Evolutionary conservation across 2,329 filamentous ascomycete species (phyloP), one percentile per base, ranked within the genome.

Genomic region (Ilyonectria mors-panacis): DNA sequence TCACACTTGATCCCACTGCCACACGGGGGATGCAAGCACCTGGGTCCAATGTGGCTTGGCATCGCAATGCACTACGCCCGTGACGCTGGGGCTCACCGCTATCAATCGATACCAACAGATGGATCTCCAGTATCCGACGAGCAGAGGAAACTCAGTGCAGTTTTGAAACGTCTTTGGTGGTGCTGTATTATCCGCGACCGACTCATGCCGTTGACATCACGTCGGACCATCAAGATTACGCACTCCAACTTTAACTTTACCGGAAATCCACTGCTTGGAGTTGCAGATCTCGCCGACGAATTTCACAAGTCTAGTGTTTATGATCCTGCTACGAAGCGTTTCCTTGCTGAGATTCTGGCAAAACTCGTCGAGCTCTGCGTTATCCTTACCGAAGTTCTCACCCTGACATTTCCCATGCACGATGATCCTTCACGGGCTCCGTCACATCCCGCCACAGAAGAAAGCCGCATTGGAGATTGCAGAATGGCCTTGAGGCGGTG

Each of bases 151-250:
- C 57, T 66, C 0, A 60, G 64, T 15, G 74, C 68, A 12, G 70
- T 68, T 0, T 61, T 75, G 2, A 75, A 75, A 12, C 64, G 73
- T 0, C 48, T 75, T 0, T 75, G 73, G 73, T 75, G 73, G 73
- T 76, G 70, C 26, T 75, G 73, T 17, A 73, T 75, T 10, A 75
- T 75, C 17, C 75, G 73, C 15, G 73, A 75, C 9, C 45, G 67
- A 7, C 28, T 67, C 2, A 61, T 67, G 53, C 64, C 67, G 6
- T 39, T 70, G 12, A 62, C 62, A 13, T 65, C 66, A n/a, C 66
- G 66, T 15, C 58, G 53, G 6, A 65, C 47, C 26, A 59, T 68
- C 39, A 65, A 64, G 48, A 65, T 68, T 13, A 68, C 66, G 9
- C 54, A 58, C n/a, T 35, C 57, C 48, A 61, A 59, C 26, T 68